Conservation (phyloP, 352 stramenopile species). For the Globisporangium barbulae region DNA sequence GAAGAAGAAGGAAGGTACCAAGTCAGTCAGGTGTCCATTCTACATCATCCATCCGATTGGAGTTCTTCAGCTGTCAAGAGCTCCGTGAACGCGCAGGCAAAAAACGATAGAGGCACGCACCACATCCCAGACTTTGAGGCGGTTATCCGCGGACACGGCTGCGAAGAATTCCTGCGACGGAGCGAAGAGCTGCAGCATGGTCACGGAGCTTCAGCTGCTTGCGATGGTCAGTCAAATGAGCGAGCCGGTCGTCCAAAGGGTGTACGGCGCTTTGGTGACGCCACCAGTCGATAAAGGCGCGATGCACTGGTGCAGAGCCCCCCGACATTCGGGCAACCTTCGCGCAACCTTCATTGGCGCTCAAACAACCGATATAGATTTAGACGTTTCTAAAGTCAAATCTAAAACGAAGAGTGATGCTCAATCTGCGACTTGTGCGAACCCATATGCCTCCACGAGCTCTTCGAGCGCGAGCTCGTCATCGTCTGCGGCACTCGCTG, state of each 20-base stretch:
- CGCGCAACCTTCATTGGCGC: conserved; percentile 15
- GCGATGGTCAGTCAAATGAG: conserved; percentile 19
- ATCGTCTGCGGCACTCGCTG: not conserved
- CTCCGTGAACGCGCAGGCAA: not conserved
- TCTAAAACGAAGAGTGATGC: not conserved
- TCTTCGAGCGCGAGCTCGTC: conserved; percentile 22
- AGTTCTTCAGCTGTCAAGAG: not conserved
- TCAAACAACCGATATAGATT: not conserved
- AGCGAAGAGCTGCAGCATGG: conserved; percentile 71
- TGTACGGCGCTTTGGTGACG: conserved; percentile 4
- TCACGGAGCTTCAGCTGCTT: conserved; percentile 4
- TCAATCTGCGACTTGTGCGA: conserved; percentile 16
- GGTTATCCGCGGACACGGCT: conserved; percentile 76
- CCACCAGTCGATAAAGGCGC: conserved; percentile 9
- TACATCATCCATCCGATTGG: not conserved
- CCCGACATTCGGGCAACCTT: conserved; percentile 28
- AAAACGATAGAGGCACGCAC: conserved; percentile 24
- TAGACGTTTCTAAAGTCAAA: not conserved
- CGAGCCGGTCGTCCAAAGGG: conserved; percentile 2
- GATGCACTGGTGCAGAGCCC: conserved; percentile 64
- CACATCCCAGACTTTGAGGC: conserved; percentile 82
- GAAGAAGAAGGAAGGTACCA: not conserved
- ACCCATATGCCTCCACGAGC: conserved; percentile 16
- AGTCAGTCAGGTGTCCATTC: not conserved
- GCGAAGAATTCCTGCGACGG: conserved; percentile 75